Base-by-base conservation (phyloP, 441 rosid genomes). In the Eruca vesicaria region DNA sequence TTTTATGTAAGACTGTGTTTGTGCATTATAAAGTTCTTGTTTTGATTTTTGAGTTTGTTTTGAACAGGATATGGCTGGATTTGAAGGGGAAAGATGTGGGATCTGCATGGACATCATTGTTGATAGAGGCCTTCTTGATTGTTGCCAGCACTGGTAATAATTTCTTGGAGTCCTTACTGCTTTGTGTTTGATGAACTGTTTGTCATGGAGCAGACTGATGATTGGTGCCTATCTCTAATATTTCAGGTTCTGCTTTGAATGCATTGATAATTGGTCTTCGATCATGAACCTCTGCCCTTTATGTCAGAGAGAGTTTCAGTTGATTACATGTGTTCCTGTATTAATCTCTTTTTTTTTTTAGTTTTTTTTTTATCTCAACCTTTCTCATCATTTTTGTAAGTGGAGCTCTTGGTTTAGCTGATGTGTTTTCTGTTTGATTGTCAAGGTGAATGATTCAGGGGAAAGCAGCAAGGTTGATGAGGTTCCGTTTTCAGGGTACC, bases 211-310 rank as follows among this genome's bases (percentile, higher is more conserved):
- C 20, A 58, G 68, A 59, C 65, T 68, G 41, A 32, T 69, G 32
- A 15, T 38, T 64, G 70, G 77, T 67, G 81, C 75, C 63, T 58
- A 53, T 79, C 80, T 58, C 16, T 73, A 36, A 55, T 63, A 6
- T n/a, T 84, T 83, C 87, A 96, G 99, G 98, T 96, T 96, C 78
- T 96, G 98, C 83, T 93, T 96, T 85, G 94, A 82, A 21, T 96
- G 99, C 75, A 93, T 96, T 84, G 99, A 96, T 81, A 91, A 93
- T 78, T 96, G 99, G 99, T 84, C 98, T 75, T 86, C 98, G 57
- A 96, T 96, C 82, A 93, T 97, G 79, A 96, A 90, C 82, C 93
- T 96, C 2, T 96, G 99, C 82, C 98, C 98, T 16, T 98, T 96
- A 28, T 96, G 99, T 83, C 99, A 96, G 80, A 88, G 85, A 80